Conservation (phyloP, 106 monocot species). For the Dendrobium chrysotoxum region DNA sequence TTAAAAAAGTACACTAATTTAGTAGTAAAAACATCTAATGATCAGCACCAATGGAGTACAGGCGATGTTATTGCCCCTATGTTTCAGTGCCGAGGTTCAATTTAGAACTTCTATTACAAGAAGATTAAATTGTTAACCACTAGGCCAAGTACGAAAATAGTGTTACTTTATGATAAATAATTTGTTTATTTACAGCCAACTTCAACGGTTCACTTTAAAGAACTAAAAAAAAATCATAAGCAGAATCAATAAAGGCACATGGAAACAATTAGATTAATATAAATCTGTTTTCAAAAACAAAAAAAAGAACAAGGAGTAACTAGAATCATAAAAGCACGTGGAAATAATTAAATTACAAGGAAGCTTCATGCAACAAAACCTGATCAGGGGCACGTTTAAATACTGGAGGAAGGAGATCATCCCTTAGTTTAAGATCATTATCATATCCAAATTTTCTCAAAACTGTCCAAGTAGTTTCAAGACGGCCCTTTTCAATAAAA, state of each 20-base stretch:
- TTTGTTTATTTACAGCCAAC: not conserved
- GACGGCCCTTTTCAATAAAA: slow-evolving; percentile 94
- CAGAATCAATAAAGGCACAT: not conserved
- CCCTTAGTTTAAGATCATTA: slow-evolving; percentile 81
- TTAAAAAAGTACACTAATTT: not conserved
- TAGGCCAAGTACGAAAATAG: not conserved
- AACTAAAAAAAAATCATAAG: not conserved
- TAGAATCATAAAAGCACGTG: not conserved
- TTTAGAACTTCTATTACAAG: not conserved
- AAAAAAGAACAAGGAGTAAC: not conserved
- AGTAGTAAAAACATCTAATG: not conserved
- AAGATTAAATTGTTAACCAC: not conserved
- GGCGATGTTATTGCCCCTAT: not conserved
- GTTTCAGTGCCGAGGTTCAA: not conserved
- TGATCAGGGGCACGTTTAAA: slow-evolving; percentile 86
- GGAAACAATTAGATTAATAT: slow-evolving; percentile 2
- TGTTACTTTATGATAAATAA: not conserved
- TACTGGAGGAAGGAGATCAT: slow-evolving; percentile 70
- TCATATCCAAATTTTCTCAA: slow-evolving; percentile 94
- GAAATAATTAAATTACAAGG: not conserved
- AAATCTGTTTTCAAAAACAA: not conserved
- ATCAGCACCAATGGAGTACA: not conserved
- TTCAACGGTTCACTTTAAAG: not conserved
- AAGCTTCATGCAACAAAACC: slow-evolving; percentile 26
- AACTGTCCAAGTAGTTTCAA: slow-evolving; percentile 98